phyloP scores from a whole-genome alignment of 345 rosid genomes.

The Populus euphratica region DNA sequence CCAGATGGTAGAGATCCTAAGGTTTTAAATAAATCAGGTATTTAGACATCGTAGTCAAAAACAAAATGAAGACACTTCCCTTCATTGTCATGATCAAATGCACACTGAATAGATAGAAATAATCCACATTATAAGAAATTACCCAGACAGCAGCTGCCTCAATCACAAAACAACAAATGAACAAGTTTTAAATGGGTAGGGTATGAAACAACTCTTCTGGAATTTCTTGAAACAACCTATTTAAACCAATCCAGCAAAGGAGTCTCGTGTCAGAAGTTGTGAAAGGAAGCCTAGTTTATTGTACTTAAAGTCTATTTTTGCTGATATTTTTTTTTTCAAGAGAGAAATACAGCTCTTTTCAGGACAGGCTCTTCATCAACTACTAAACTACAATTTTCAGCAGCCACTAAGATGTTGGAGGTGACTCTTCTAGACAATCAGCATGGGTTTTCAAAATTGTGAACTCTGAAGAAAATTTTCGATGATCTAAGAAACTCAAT shows the following conservation, averaged over 20 bases:
- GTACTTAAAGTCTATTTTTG: background rate
- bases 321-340: background rate
- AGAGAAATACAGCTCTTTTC: background rate
- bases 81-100: too few relatives aligned
- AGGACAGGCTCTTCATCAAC: background rate
- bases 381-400: background rate
- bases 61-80: background rate
- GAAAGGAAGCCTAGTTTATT: background rate
- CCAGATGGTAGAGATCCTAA: background rate
- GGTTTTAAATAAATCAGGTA: conserved; percentile 2
- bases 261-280: background rate
- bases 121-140: background rate
- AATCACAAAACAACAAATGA: background rate
- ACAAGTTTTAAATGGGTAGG: background rate
- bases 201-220: background rate
- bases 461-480: too few relatives aligned
- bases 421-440: too few relatives aligned
- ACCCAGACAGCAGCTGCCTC: background rate
- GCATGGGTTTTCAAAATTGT: too few relatives aligned
- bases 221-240: background rate
- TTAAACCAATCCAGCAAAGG: background rate
- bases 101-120: background rate
- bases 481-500: too few relatives aligned
- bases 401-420: background rate
- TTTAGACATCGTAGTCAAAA: conserved; percentile 4